These are phyloP conservation scores for Boletellus sp. DNA, from an alignment of 1,284 basidiomycete genomes.

Conservation along the genomic window DNA sequence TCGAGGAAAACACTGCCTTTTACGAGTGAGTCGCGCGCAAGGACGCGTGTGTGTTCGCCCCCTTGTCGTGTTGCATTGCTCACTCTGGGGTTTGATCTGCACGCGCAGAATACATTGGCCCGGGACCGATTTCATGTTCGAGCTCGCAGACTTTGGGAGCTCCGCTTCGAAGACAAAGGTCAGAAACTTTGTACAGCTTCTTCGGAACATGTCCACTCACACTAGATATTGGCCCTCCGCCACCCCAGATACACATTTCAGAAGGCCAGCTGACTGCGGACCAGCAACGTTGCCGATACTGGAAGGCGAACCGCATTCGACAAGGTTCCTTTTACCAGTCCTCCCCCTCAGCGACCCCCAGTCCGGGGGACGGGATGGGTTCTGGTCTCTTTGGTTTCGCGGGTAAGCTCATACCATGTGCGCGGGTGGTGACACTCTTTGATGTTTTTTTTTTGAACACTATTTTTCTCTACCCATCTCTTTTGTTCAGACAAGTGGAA, in stretches of 20 bases:
- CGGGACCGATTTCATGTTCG: conserved; percentile 28
- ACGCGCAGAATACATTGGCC: conserved; percentile 29
- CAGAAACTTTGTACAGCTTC: background rate
- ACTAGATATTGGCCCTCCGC: no score
- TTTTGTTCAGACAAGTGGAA: conserved; percentile 25
- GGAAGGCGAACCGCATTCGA: conserved; percentile 29
- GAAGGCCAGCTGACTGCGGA: conserved; percentile 23
- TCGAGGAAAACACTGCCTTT: conserved; percentile 30
- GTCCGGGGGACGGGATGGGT: conserved; percentile 11
- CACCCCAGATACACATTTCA: conserved; percentile 20
- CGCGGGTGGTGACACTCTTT: background rate
- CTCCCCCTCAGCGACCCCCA: conserved; percentile 10
- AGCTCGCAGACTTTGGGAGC: conserved; percentile 23
- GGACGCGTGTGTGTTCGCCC: no score
- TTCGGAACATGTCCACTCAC: background rate
- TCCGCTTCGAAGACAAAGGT: conserved; percentile 33
- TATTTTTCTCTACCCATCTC: no score
- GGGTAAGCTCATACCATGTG: conserved; percentile 15
- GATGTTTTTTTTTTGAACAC: no score
- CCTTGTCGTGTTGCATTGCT: background rate
- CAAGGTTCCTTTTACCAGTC: conserved; percentile 30
- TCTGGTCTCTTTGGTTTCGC: conserved; percentile 22
- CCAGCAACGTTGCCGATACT: conserved; percentile 29
- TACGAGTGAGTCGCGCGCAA: conserved; percentile 22
- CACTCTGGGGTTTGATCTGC: background rate